These are phyloP conservation scores for Hymenochaete sp. DNA, from an alignment of 1,284 basidiomycete genomes.

Conservation along the genomic window DNA sequence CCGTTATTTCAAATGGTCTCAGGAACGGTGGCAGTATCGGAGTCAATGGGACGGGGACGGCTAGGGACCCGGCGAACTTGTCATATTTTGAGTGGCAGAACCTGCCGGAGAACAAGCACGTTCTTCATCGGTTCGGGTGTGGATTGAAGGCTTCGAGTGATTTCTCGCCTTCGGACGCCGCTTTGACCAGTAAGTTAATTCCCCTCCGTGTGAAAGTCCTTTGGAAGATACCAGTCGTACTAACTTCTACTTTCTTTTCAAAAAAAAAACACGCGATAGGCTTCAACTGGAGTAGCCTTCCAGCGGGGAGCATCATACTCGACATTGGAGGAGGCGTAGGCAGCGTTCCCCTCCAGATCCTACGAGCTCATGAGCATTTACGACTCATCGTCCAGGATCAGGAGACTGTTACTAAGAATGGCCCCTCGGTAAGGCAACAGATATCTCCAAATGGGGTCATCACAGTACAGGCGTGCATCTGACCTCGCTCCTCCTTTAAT, in stretches of 20 bases:
- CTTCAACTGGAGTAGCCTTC: slow-evolving; percentile 16
- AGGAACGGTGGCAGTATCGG: too few relatives aligned
- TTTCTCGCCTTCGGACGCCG: too few relatives aligned
- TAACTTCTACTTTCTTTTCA: too few relatives aligned
- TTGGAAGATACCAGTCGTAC: too few relatives aligned
- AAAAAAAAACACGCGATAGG: too few relatives aligned
- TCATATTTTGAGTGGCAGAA: not conserved
- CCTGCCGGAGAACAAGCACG: not conserved
- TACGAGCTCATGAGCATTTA: slow-evolving; percentile 13
- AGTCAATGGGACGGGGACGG: too few relatives aligned
- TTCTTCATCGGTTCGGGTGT: not conserved
- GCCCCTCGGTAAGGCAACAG: too few relatives aligned
- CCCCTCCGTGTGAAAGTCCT: too few relatives aligned
- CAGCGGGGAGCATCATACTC: slow-evolving; percentile 15
- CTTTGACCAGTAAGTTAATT: too few relatives aligned
- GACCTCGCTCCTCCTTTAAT: slow-evolving; percentile 3
- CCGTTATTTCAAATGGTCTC: too few relatives aligned
- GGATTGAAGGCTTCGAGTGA: slow-evolving; percentile 17
- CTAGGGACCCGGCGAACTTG: not conserved
- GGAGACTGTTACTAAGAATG: slow-evolving; percentile 6
- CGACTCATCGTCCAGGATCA: slow-evolving; percentile 21
- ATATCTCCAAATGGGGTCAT: too few relatives aligned
- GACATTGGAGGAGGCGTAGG: slow-evolving; percentile 22
- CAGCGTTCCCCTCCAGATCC: slow-evolving; percentile 16
- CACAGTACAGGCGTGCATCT: slow-evolving; percentile 6